These are phyloP conservation scores for Colletotrichum liriopes DNA, from an alignment of 2,329 filamentous ascomycete genomes.

Conservation along the genomic window DNA sequence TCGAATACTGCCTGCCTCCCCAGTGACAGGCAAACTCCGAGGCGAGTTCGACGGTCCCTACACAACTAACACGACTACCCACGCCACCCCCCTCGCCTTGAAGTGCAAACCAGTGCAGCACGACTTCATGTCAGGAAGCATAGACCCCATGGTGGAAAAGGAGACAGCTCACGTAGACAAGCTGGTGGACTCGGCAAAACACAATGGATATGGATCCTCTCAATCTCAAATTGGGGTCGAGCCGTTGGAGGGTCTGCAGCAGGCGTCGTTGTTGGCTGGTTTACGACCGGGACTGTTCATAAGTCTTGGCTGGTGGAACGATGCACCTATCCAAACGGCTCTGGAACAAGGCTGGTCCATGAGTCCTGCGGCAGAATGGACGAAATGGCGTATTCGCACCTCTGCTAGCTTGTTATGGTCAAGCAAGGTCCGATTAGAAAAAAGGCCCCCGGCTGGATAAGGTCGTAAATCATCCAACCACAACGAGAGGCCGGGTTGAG, in stretches of 20 bases:
- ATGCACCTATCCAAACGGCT: conserved; percentile 38
- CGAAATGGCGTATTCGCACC: conserved; percentile 22
- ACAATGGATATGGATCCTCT: conserved; percentile 14
- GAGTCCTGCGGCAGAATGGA: conserved; percentile 5
- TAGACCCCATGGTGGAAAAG: conserved; percentile 1
- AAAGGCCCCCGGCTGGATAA: conserved; percentile 3
- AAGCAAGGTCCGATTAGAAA: conserved; percentile 29
- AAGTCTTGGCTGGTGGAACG: conserved; percentile 45
- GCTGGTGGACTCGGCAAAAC: not conserved
- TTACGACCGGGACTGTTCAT: conserved; percentile 36
- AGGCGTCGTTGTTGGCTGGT: conserved; percentile 40
- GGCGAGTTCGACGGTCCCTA: not conserved
- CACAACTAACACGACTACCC: conserved; percentile 23
- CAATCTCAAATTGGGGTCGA: conserved; percentile 10
- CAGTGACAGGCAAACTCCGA: conserved; percentile 1
- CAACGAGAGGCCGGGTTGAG: conserved; percentile 39
- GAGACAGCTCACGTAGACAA: conserved; percentile 40
- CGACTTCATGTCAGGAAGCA: conserved; percentile 1
- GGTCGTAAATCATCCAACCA: conserved; percentile 62
- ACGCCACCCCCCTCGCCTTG: conserved; percentile 11
- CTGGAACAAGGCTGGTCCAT: conserved; percentile 31
- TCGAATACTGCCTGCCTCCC: not conserved
- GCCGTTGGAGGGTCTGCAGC: conserved; percentile 10
- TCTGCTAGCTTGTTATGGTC: conserved; percentile 34
- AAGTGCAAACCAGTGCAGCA: conserved; percentile 10